Evolutionary conservation across 75 land plant species (phyloP).

Genomic region (Pinus tabuliformis): DNA sequence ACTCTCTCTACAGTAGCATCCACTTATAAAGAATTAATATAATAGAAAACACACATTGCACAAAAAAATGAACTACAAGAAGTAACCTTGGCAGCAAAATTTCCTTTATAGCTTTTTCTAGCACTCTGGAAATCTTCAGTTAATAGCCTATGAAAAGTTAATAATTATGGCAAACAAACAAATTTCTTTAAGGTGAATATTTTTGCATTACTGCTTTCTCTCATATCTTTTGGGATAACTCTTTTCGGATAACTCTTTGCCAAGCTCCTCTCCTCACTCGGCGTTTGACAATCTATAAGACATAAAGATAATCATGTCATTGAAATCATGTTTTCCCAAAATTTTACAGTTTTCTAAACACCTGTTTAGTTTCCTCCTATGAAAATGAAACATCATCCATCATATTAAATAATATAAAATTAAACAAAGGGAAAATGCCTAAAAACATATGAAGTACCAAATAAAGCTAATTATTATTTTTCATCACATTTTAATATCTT

Average conservation of each 20-base stretch:
- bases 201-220: constrained; percentile 3
- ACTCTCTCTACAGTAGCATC: background rate
- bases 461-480: background rate
- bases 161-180: background rate
- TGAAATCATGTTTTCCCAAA: background rate
- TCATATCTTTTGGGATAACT: background rate
- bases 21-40: background rate
- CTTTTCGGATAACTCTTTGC: constrained; percentile 2
- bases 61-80: background rate
- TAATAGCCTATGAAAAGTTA: background rate
- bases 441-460: background rate
- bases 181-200: constrained; percentile 12
- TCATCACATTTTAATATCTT: background rate
- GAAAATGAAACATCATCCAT: background rate
- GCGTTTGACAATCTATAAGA: constrained; percentile 11
- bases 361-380: background rate
- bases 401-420: background rate
- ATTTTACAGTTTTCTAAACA: background rate
- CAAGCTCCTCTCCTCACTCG: constrained; percentile 6
- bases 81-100: background rate
- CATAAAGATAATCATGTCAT: background rate
- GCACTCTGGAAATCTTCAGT: background rate
- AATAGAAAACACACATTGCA: background rate
- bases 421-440: background rate
- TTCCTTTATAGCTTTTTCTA: background rate